A percentile compares a stretch with the other conserved stretches of the same genome.
Evolutionary conservation across 768 basidiomycete species (phyloP).

Genomic region (Ramaria sp.): DNA sequence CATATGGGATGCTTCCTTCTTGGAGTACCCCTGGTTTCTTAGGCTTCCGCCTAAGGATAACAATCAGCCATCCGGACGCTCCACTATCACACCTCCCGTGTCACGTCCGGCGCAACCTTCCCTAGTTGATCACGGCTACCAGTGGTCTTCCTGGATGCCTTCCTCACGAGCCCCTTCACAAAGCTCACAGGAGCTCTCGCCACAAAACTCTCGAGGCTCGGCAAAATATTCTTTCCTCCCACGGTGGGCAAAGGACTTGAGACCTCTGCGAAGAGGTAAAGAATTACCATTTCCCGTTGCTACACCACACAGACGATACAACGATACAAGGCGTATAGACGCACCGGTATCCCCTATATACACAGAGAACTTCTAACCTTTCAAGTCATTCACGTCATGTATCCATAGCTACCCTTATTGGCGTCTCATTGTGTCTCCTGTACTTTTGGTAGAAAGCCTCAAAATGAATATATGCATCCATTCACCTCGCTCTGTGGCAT

Average conservation of each 20-base stretch:
- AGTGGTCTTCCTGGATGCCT: conserved; percentile 6
- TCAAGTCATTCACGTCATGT: neutral
- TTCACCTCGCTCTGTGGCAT: too few relatives aligned
- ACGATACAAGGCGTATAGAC: neutral
- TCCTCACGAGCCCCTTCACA: neutral
- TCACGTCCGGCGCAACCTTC: neutral
- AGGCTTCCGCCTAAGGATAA: conserved; percentile 1
- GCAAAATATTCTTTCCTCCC: neutral
- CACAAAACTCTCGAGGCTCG: neutral
- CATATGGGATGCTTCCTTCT: conserved; percentile 2
- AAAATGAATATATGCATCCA: neutral
- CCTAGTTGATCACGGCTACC: neutral
- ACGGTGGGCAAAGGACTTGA: conserved; percentile 2
- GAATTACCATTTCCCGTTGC: conserved; percentile 6
- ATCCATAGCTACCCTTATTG: neutral
- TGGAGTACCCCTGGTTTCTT: conserved; percentile 3
- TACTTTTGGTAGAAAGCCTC: neutral
- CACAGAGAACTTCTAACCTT: neutral
- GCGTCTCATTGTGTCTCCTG: too few relatives aligned
- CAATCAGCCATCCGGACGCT: neutral
- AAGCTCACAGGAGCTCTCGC: neutral
- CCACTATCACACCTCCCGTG: neutral
- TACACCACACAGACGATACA: neutral
- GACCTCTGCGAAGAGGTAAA: conserved; percentile 1
- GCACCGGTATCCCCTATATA: conserved; percentile 6